Conservation (phyloP, 108 stramenopile species). For the Hondaea fermentalgiana region DNA sequence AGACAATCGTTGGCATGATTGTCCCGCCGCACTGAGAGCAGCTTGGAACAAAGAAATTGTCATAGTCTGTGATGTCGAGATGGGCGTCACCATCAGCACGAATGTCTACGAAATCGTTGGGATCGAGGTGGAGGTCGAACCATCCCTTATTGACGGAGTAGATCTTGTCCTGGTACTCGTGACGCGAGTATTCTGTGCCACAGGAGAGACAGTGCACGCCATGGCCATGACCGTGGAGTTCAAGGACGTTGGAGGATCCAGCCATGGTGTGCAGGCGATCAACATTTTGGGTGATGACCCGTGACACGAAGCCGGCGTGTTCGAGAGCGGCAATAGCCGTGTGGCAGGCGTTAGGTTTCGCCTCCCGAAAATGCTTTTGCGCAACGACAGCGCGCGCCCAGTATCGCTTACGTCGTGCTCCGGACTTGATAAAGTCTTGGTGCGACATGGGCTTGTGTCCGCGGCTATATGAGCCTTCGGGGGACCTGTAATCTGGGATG, state of each 20-base stretch:
- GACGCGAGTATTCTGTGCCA: slow-evolving; percentile 51
- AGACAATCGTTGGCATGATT: slow-evolving; percentile 85
- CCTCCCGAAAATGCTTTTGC: slow-evolving; percentile 59
- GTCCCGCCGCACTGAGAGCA: slow-evolving; percentile 70
- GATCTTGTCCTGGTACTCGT: slow-evolving; percentile 67
- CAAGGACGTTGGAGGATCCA: slow-evolving; percentile 64
- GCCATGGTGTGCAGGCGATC: slow-evolving; percentile 80
- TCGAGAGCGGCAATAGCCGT: slow-evolving; percentile 70
- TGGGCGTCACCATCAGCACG: slow-evolving; percentile 92
- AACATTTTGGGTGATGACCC: slow-evolving; percentile 90
- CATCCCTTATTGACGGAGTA: slow-evolving; percentile 46
- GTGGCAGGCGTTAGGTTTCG: slow-evolving; percentile 77
- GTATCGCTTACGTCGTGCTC: slow-evolving; percentile 66
- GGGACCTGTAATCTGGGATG: slow-evolving; percentile 92
- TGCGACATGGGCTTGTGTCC: slow-evolving; percentile 94
- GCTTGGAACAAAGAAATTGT: slow-evolving; percentile 57
- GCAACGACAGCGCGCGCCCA: slow-evolving; percentile 89
- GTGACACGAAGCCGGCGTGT: slow-evolving; percentile 49
- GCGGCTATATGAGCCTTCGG: slow-evolving; percentile 76
- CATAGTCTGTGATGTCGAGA: slow-evolving; percentile 48
- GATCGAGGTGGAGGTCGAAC: neutral
- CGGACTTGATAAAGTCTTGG: slow-evolving; percentile 73
- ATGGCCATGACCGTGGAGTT: slow-evolving; percentile 78
- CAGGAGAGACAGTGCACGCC: slow-evolving; percentile 70
- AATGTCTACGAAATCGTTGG: slow-evolving; percentile 18